Evolutionary conservation across 345 rosid species (phyloP), one percentile per base, ranked within the genome.

Genomic region (Lumnitzera littorea): DNA sequence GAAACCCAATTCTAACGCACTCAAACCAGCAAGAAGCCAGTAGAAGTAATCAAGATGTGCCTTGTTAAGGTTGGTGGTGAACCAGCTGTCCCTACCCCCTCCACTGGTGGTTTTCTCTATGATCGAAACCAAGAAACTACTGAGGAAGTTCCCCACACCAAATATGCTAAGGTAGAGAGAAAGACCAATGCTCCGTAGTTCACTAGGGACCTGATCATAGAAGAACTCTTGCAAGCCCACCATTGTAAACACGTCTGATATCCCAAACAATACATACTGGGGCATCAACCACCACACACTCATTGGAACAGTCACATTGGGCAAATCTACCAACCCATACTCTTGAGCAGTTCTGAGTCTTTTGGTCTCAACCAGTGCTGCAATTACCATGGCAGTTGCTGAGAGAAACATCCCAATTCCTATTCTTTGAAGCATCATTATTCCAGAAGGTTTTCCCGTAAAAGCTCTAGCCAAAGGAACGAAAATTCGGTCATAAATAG

Each of bases 181-280:
- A 16, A 85, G 76, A 13, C 91, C 91, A 14, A 85, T 66, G 56
- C 88, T 85, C 52, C 77, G 80, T 49, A 83, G 55, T 53, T 80
- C 84, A 13, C 57, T 66, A 0, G 88, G 83, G 58, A 83, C 82
- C 56, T 85, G 91, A 66, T 79, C 83, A 31, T 82, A 85, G 75
- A 85, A 82, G 62, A 85, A 82, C 65, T 82, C 91, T 62, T 82
- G 91, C 29, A 85, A 72, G 59, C 91, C 91, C 68, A 85, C 88
- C 62, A 78, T 66, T 13, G 88, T 62, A 59, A 85, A 83, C 27
- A 70, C 88, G 51, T 82, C 84, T 1, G 88, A 55, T 23, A 76
- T 53, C 24, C 91, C 91, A 24, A 62, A 60, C 56, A 85, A 63
- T 11, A 78, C 60, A 46, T 82, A 85, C 57, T 85, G 91, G 61